Base-by-base conservation (phyloP, 2,329 filamentous ascomycete genomes). In the Colletotrichum sp. region DNA sequence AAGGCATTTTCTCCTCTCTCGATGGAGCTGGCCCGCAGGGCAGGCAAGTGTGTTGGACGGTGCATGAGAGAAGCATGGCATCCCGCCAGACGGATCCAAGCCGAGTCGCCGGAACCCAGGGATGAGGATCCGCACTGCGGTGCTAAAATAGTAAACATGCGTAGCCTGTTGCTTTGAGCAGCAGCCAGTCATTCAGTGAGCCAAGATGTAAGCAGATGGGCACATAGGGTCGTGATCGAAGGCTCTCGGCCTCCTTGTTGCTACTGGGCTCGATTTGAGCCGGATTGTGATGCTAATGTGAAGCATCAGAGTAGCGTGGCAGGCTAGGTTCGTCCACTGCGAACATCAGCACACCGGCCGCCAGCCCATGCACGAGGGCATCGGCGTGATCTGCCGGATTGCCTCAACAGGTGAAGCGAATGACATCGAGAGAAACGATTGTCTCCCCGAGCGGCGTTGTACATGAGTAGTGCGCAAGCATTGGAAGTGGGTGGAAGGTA, bases 271-370 rank as follows among this genome's bases (percentile, higher is more conserved):
- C 25, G 43, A 52, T 4, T n/a, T 28, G n/a, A 28, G 32, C 34
- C 12, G 61, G n/a, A 43, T 36, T 22, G 15, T 16, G 28, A 55
- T 68, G 43, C 34, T 34, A 36, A 60, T 48, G 27, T 15, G 34
- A 61, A 58, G 70, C 70, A 69, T 52, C 16, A 39, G 67, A 34
- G 48, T 58, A 66, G 67, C 36, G 67, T 61, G 60, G 60, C 71
- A 39, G 60, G 60, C 67, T 66, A 66, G 67, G 67, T 71, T 74
- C 71, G 18, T 74, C 68, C 52, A 61, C 70, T 74, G 71, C 48
- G 67, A 66, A 71, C 60, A 22, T 48, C 30, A 66, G 62, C 48
- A 71, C 48, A 36, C 61, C 65, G 27, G n/a, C 55, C 32, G 36
- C 28, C 28, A 32, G 28, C 18, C 58, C 27, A 62, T 52, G 64